Conservation (phyloP, 2,329 filamentous ascomycete genomes). For the Penicillium fuscoglaucum region DNA sequence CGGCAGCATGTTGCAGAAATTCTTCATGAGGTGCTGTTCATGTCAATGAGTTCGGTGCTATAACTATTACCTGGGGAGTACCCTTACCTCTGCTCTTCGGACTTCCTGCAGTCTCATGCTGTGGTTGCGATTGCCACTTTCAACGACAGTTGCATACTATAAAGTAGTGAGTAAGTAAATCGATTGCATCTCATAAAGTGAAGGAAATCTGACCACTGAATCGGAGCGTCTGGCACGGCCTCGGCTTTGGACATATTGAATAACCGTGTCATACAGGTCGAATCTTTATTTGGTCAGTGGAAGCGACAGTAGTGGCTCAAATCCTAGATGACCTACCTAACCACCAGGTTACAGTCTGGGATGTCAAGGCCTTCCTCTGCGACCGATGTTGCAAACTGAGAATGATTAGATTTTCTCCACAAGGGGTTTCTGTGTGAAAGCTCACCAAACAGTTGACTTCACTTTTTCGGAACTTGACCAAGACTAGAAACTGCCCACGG, state of each 20-base stretch:
- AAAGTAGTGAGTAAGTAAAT: slow-evolving; percentile 10
- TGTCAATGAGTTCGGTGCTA: neutral
- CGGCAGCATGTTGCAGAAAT: slow-evolving; percentile 73
- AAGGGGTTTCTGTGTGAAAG: neutral
- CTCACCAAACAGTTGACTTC: slow-evolving; percentile 18
- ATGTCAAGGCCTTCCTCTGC: slow-evolving; percentile 68
- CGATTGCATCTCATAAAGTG: neutral
- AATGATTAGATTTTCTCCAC: neutral
- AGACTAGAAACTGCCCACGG: slow-evolving; percentile 69
- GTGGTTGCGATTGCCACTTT: slow-evolving; percentile 65
- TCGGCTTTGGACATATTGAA: slow-evolving; percentile 91
- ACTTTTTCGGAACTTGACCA: slow-evolving; percentile 63
- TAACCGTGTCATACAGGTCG: slow-evolving; percentile 84
- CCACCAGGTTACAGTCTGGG: slow-evolving; percentile 65
- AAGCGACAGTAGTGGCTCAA: neutral
- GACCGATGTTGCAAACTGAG: slow-evolving; percentile 61
- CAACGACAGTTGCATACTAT: slow-evolving; percentile 77
- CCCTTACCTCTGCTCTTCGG: slow-evolving; percentile 46
- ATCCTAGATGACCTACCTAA: slow-evolving; percentile 40
- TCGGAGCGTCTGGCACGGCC: slow-evolving; percentile 76
- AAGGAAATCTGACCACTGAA: slow-evolving; percentile 56
- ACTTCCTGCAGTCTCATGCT: slow-evolving; percentile 60
- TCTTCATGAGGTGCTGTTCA: slow-evolving; percentile 55
- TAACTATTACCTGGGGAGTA: neutral
- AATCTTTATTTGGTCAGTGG: slow-evolving; percentile 57